Evolutionary conservation across 78 protist genomes (phyloP).

Genomic region (Emiliania huxleyi): DNA sequence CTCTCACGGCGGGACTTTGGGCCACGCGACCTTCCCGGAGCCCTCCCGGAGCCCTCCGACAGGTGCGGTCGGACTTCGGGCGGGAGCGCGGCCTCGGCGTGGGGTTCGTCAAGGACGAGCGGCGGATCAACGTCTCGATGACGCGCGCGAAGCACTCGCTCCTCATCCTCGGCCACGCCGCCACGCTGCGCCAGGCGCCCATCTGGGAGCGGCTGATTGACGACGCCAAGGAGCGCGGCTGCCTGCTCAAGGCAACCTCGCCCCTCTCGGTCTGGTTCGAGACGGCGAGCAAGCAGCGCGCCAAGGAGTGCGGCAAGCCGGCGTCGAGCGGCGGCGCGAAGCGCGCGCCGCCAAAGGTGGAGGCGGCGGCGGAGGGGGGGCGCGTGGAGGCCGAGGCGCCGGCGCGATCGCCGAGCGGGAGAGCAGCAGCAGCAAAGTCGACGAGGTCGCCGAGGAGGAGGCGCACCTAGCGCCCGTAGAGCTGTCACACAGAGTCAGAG

Average conservation of each 20-base stretch:
- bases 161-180: background rate
- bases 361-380: too few species aligned
- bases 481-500: too few species aligned
- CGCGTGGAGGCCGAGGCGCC: too few species aligned
- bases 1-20: too few species aligned
- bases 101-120: slow-evolving; percentile 80
- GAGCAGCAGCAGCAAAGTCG: too few species aligned
- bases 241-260: background rate
- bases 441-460: too few species aligned
- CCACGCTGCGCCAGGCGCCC: background rate
- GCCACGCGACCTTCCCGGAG: too few species aligned
- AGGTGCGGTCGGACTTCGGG: background rate
- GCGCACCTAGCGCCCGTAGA: too few species aligned
- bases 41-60: background rate
- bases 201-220: background rate
- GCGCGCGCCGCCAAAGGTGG: too few species aligned
- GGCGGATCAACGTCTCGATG: slow-evolving; percentile 89
- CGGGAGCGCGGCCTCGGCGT: slow-evolving; percentile 27
- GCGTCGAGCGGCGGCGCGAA: too few species aligned
- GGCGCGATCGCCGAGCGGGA: too few species aligned
- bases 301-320: too few species aligned
- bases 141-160: slow-evolving; percentile 67
- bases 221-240: background rate
- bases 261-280: background rate
- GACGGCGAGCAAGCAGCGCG: background rate